Percentiles rank a stretch among this genome's conserved stretches.
These are phyloP conservation scores for Ambrosia artemisiifolia DNA, from an alignment of 129 eudicot species.

Conservation along the genomic window DNA sequence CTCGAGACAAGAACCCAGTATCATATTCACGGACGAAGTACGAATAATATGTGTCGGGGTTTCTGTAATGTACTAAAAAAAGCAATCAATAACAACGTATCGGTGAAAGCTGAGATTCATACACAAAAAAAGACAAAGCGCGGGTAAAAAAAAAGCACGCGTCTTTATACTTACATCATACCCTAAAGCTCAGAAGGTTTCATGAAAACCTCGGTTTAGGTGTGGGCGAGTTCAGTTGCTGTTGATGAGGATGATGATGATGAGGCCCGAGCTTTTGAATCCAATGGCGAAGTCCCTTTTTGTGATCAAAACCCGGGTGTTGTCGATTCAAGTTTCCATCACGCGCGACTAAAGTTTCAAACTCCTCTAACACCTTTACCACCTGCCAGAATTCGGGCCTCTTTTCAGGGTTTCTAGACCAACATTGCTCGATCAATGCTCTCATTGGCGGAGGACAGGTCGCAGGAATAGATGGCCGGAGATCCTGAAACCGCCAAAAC, in stretches of 20 bases:
- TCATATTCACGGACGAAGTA: slow-evolving; percentile 3
- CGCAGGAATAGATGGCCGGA: slow-evolving; percentile 66
- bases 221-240: slow-evolving; percentile 25
- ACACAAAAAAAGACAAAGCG: slow-evolving; percentile 15
- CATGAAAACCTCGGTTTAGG: slow-evolving; percentile 70
- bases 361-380: slow-evolving; percentile 79
- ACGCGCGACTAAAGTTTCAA: slow-evolving; percentile 55
- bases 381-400: slow-evolving; percentile 94
- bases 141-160: slow-evolving; percentile 10
- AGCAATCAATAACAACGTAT: slow-evolving; percentile 24
- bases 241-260: slow-evolving; percentile 40
- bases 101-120: slow-evolving; percentile 30
- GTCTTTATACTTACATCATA: slow-evolving; percentile 36
- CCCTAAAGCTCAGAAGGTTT: slow-evolving; percentile 3
- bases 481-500: slow-evolving; percentile 47
- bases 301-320: slow-evolving; percentile 53
- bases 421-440: slow-evolving; percentile 84
- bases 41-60: slow-evolving; percentile 4
- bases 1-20: not conserved
- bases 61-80: slow-evolving; percentile 2
- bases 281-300: slow-evolving; percentile 77
- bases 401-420: slow-evolving; percentile 72
- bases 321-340: slow-evolving; percentile 70
- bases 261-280: slow-evolving; percentile 65
- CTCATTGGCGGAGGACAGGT: slow-evolving; percentile 71